Base-by-base conservation (phyloP, 169 alveolate genomes). In the Plasmodium vivax region DNA sequence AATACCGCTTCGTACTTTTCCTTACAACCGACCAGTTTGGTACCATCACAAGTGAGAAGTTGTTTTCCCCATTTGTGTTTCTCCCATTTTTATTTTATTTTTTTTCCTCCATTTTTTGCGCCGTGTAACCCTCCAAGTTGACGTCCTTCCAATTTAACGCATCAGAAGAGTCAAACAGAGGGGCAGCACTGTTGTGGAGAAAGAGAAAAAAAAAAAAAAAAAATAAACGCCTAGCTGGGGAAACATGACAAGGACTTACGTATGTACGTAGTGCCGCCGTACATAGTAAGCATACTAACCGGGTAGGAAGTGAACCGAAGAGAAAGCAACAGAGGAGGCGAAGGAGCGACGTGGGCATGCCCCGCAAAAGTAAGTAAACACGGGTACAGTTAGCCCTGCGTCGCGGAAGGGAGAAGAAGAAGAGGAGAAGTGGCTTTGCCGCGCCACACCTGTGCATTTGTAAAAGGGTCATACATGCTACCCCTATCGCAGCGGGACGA, bases 371-470 rank as follows among this genome's bases (percentile, higher is more conserved):
- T 16, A 51, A n/a, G n/a, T n/a, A n/a, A n/a, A n/a, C n/a, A 4
- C 9, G 27, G 62, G 19, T 51, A 51, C 62, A 51, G 62, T 16
- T 51, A 7, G 12, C n/a, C 23, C 62, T 16, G 16, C 23, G 1
- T 16, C 71, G 72, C 56, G 45, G 34, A 27, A 32, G 77, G 47
- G 56, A 77, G 19, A 85, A 56, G 34, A 87, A 87, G 58, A 51
- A 51, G 2, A 51, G 3, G 19, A 51, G 27, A 51, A 51, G 19
- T 51, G 62, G 62, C 62, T 23, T 0, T 8, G 8, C 12, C 62
- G 19, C 62, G 7, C 16, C 62, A 6, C 62, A 1, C 16, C 62
- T 23, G 5, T 51, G 9, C 62, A 51, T 51, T 51, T 12, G 27
- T 75, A 75, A 9, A 16, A 34, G 1, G 45, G 34, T 23, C 4